Base-by-base conservation (phyloP, 2,329 filamentous ascomycete species). In the Pezicula radicicola region DNA sequence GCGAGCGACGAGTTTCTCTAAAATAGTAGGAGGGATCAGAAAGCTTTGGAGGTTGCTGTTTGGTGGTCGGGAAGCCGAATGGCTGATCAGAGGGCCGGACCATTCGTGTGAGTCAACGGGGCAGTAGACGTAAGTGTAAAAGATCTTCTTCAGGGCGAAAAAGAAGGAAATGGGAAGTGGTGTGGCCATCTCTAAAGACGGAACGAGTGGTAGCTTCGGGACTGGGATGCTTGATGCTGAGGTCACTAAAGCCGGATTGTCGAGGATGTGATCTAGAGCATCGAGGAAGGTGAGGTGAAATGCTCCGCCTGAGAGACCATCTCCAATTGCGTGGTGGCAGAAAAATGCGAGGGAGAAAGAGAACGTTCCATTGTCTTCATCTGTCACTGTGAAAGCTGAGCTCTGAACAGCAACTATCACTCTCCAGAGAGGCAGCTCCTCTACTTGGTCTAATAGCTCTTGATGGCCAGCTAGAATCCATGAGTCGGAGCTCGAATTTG, bases 321-420 rank as follows among this genome's bases (percentile, higher is more conserved):
- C 81, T 19, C 72, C 71, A 15, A 83, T 69, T 0, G 72, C 70
- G 55, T 84, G 81, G 53, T 84, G 80, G 36, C 68, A 77, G 15
- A 71, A 69, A 58, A 83, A 79, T 8, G 73, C 58, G 15, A 81
- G 15, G 3, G 49, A 27, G 18, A 61, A 61, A 2, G 27, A 30
- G 6, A 53, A 27, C 6, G n/a, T 41, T 18, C 30, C 12, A 9
- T 35, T 16, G 15, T 30, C 28, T 33, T 39, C 9, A 10, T 21
- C 30, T 28, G 40, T 13, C 19, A 19, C 7, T 9, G n/a, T 25
- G 45, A 49, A 7, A 16, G 1, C 6, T 3, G 40, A 13, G 3
- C 27, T 16, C 4, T 48, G 46, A 21, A 49, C 16, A 13, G 46
- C 50, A n/a, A 59, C 49, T 9, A 55, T 41, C 16, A 56, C 21